Percentiles rank a stretch among this genome's conserved stretches.
phyloP scores from a whole-genome alignment of 2,329 filamentous ascomycete species.

The Scytalidium lignicola region DNA sequence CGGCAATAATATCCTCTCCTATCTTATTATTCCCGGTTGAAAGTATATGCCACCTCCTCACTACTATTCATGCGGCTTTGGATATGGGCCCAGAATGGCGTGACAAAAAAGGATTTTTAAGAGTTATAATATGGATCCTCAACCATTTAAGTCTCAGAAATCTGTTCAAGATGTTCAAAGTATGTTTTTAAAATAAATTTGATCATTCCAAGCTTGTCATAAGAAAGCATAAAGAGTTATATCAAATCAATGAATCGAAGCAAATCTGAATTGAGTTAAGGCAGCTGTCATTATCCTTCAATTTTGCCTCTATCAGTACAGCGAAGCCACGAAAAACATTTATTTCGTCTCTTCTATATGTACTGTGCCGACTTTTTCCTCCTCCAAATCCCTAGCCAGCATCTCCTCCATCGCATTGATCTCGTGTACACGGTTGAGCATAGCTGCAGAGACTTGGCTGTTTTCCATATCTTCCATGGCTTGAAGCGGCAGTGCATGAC shows the following conservation, averaged over 20 bases:
- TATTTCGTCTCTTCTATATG: neutral
- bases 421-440: constrained; percentile 2
- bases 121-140: neutral
- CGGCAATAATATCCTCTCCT: too few species aligned
- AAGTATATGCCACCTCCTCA: too few species aligned
- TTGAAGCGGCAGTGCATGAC: constrained; percentile 2
- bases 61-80: too few species aligned
- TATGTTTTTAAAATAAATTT: too few species aligned
- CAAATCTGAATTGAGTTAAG: too few species aligned
- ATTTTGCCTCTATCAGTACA: too few species aligned
- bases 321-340: neutral
- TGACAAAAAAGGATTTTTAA: neutral
- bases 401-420: constrained; percentile 1
- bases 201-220: too few species aligned
- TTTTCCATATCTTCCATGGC: constrained; percentile 5
- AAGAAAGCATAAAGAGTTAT: too few species aligned
- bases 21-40: too few species aligned
- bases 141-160: neutral
- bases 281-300: too few species aligned
- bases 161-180: too few species aligned
- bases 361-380: neutral
- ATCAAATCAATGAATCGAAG: too few species aligned
- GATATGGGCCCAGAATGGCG: neutral
- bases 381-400: neutral
- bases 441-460: constrained; percentile 5